phyloP scores from a whole-genome alignment of 2,329 filamentous ascomycete species.

The Phaeosphaeria sp. region DNA sequence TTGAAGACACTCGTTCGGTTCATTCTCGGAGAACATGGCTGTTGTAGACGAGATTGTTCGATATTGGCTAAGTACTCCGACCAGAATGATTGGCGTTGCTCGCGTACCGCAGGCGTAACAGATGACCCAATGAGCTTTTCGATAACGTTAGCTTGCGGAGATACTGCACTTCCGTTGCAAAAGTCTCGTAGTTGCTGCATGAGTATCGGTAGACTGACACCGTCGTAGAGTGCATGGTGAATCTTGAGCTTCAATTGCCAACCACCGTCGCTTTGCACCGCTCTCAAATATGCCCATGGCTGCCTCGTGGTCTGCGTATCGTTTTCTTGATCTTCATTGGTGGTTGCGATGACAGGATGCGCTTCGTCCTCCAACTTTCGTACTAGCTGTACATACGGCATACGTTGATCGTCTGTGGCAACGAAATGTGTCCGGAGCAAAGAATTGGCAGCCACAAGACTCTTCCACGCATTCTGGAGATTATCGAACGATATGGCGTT shows the following conservation, averaged over 20 bases:
- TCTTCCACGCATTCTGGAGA: constrained; percentile 67
- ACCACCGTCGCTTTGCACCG: constrained; percentile 32
- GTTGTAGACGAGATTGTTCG: constrained; percentile 10
- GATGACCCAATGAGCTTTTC: constrained; percentile 49
- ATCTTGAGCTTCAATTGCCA: constrained; percentile 60
- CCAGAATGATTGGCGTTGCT: constrained; percentile 58
- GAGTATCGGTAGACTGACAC: constrained; percentile 73
- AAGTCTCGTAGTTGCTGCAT: constrained; percentile 59
- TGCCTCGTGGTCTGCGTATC: constrained; percentile 16
- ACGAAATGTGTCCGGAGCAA: constrained; percentile 75
- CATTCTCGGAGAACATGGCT: constrained; percentile 35
- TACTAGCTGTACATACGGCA: constrained; percentile 70
- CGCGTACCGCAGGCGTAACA: constrained; percentile 1
- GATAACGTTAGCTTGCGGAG: constrained; percentile 40
- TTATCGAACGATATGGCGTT: constrained; percentile 46
- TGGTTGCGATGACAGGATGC: constrained; percentile 41
- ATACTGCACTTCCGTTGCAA: constrained; percentile 42
- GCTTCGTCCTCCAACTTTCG: constrained; percentile 48
- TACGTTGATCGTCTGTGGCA: constrained; percentile 52
- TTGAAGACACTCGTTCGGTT: constrained; percentile 54
- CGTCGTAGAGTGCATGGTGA: constrained; percentile 90
- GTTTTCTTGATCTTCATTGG: constrained; percentile 18
- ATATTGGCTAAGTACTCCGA: constrained; percentile 50
- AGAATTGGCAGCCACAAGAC: constrained; percentile 61
- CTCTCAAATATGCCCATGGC: constrained; percentile 47